A percentile compares a stretch with the other conserved stretches of the same genome.
Evolutionary conservation across 73 alveolate species (phyloP).

Genomic region (Paramecium caudatum): DNA sequence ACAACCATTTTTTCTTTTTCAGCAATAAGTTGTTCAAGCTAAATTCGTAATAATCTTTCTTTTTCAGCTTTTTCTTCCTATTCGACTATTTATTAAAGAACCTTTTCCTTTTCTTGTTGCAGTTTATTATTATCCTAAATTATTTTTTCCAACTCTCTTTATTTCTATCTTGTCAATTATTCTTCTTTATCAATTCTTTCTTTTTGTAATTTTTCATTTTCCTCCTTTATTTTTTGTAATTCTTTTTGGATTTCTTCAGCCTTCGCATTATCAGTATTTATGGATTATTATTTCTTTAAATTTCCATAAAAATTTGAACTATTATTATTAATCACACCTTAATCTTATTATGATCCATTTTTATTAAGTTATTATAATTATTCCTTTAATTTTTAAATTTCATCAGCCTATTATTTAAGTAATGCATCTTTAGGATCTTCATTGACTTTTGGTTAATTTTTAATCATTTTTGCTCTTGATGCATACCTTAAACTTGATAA

Average conservation of each 20-base stretch:
- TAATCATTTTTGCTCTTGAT: slow-evolving; percentile 96
- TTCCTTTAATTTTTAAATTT: slow-evolving; percentile 88
- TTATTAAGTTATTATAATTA: slow-evolving; percentile 70
- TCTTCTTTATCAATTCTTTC: slow-evolving; percentile 14
- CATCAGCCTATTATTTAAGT: slow-evolving; percentile 95
- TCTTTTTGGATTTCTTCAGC: slow-evolving; percentile 67
- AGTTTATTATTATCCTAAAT: slow-evolving; percentile 47
- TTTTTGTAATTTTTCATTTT: slow-evolving; percentile 44
- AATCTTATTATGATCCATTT: background rate
- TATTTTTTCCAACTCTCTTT: slow-evolving; percentile 54
- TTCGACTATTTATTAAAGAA: background rate
- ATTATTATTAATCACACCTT: slow-evolving; percentile 31
- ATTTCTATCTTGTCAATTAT: slow-evolving; percentile 24
- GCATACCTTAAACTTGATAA: slow-evolving; percentile 98
- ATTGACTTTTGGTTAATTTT: slow-evolving; percentile 96
- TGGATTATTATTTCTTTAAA: slow-evolving; percentile 36
- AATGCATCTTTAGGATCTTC: slow-evolving; percentile 99
- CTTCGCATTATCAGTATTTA: slow-evolving; percentile 45
- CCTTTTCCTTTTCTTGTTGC: background rate
- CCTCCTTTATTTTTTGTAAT: slow-evolving; percentile 46
- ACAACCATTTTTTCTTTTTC: slow-evolving; percentile 83
- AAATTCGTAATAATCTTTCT: slow-evolving; percentile 69
- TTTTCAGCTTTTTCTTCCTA: background rate
- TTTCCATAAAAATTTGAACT: slow-evolving; percentile 48
- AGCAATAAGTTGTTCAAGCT: slow-evolving; percentile 78